Evolutionary conservation across 495 filamentous ascomycete genomes (phyloP).

Genomic region (Tuber microsphaerosporum): DNA sequence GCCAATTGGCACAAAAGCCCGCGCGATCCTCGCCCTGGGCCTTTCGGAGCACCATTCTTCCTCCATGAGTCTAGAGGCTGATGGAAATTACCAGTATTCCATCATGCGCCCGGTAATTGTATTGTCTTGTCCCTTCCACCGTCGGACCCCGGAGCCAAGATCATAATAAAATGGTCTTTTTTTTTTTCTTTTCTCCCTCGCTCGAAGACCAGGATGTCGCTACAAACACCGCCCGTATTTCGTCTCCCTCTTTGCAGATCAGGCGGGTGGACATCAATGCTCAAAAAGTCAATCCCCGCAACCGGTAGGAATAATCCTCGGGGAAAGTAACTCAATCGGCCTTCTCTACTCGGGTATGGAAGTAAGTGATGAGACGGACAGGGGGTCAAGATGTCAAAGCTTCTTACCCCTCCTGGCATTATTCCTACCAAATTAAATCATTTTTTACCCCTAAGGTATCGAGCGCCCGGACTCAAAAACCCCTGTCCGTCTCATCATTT

Average conservation of each 20-base stretch:
- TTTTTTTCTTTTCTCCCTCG: background rate
- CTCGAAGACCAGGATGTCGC: background rate
- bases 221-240: background rate
- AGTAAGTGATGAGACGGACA: no score
- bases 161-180: background rate
- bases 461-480: no score
- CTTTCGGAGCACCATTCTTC: background rate
- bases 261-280: background rate
- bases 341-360: no score
- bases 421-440: no score
- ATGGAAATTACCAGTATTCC: background rate
- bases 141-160: background rate
- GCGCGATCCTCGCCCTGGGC: background rate
- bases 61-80: background rate
- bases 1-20: background rate
- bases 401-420: no score
- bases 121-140: background rate
- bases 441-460: no score
- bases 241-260: background rate
- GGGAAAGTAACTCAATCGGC: background rate
- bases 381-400: no score
- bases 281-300: background rate
- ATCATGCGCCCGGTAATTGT: background rate
- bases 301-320: background rate
- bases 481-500: no score